Evolutionary conservation across 2,329 filamentous ascomycete species (phyloP).

Genomic region (Delphinella strobiligena): DNA sequence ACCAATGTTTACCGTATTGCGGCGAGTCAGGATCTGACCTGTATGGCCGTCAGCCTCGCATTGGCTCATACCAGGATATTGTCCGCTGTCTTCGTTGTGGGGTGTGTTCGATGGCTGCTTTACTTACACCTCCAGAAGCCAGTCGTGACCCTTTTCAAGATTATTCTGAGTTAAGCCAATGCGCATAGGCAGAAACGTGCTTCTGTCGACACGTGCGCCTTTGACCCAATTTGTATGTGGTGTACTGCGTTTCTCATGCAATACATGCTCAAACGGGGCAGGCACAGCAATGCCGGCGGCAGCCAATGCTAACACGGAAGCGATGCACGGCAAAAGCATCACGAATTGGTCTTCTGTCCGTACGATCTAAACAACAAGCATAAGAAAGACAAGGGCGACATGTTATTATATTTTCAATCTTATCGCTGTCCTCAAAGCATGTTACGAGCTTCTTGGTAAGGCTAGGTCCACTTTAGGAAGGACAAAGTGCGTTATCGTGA

Average conservation of each 20-base stretch:
- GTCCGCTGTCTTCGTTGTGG: too few relatives aligned
- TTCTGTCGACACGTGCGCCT: conserved; percentile 21
- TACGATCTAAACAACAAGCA: too few relatives aligned
- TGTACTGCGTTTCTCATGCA: conserved; percentile 28
- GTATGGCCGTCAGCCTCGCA: background rate
- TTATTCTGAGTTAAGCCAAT: conserved; percentile 35
- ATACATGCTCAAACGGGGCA: conserved; percentile 19
- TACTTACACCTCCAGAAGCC: conserved; percentile 17
- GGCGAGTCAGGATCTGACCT: conserved; percentile 12
- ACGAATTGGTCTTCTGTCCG: too few relatives aligned
- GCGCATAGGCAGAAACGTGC: conserved; percentile 29
- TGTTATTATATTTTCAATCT: too few relatives aligned
- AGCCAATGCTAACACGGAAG: too few relatives aligned
- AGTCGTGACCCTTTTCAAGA: conserved; percentile 24
- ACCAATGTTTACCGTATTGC: conserved; percentile 30
- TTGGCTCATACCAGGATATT: too few relatives aligned
- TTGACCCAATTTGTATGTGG: conserved; percentile 24
- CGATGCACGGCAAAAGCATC: too few relatives aligned
- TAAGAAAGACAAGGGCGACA: too few relatives aligned
- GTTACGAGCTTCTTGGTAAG: too few relatives aligned
- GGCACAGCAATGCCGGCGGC: background rate
- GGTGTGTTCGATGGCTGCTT: background rate
- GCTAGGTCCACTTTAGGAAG: too few relatives aligned
- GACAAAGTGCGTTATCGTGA: too few relatives aligned
- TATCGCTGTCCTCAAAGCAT: too few relatives aligned